These are phyloP conservation scores for Peziza echinospora DNA, from an alignment of 495 filamentous ascomycete genomes.

Conservation along the genomic window DNA sequence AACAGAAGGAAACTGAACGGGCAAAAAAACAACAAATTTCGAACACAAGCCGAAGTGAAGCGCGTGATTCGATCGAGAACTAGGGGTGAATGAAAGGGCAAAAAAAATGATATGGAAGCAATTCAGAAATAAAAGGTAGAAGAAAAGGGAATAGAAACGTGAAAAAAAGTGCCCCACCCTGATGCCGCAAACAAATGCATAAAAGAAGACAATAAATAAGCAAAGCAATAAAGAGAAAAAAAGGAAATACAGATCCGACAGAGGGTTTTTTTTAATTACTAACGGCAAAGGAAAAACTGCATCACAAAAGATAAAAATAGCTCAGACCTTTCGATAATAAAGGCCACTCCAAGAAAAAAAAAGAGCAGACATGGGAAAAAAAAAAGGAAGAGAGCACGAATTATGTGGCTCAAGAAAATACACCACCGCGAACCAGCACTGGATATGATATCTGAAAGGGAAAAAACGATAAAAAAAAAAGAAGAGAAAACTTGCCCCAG, in stretches of 20 bases:
- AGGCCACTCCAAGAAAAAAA: constrained; percentile 14
- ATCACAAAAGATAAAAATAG: no score
- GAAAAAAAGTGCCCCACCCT: constrained; percentile 1
- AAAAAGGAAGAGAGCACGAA: background rate
- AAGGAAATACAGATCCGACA: constrained; percentile 10
- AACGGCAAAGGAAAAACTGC: no score
- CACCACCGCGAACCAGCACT: constrained; percentile 4
- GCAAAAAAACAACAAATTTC: no score
- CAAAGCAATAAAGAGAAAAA: constrained; percentile 14
- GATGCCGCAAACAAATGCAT: constrained; percentile 4
- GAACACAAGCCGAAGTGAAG: no score
- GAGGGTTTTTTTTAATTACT: no score
- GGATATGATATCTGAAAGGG: background rate
- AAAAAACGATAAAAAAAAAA: background rate
- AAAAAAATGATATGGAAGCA: constrained; percentile 5
- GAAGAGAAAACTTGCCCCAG: background rate
- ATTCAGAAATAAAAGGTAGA: constrained; percentile 8
- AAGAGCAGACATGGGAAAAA: constrained; percentile 7
- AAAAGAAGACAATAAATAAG: constrained; percentile 13
- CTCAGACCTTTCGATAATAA: no score
- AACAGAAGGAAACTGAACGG: no score
- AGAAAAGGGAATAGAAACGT: constrained; percentile 9
- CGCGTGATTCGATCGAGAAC: no score
- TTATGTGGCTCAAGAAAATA: constrained; percentile 8
- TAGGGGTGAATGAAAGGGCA: no score